Conservation (phyloP, 768 basidiomycete genomes). For the Naganishia onofrii region DNA sequence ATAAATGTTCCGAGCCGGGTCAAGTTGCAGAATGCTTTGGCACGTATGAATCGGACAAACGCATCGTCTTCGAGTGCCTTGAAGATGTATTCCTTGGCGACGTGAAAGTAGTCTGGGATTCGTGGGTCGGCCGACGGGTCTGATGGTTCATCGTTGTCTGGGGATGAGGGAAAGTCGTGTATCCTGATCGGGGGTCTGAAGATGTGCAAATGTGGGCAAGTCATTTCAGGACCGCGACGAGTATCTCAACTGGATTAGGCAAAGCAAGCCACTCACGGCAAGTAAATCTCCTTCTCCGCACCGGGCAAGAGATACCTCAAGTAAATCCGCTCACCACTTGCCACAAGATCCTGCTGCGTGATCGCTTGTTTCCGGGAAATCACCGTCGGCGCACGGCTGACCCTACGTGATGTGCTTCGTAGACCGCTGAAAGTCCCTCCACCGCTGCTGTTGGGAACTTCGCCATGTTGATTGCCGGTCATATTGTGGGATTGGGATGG, state of each 20-base stretch:
- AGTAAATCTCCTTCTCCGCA: conserved; percentile 96
- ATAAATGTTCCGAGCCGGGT: conserved; percentile 87
- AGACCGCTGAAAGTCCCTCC: too few species aligned
- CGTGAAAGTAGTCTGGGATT: conserved; percentile 89
- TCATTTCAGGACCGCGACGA: too few species aligned
- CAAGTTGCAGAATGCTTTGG: conserved; percentile 96
- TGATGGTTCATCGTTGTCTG: conserved; percentile 14
- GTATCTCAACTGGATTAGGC: too few species aligned
- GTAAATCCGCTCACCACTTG: conserved; percentile 93
- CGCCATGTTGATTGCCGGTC: background rate
- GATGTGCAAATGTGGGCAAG: too few species aligned
- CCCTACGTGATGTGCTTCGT: conserved; percentile 1
- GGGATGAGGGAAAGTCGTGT: conserved; percentile 69
- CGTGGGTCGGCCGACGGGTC: conserved; percentile 72
- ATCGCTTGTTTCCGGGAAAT: conserved; percentile 90
- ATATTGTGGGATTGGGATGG: background rate
- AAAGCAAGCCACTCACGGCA: conserved; percentile 58
- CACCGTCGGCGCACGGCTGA: conserved; percentile 70
- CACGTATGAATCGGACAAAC: conserved; percentile 74
- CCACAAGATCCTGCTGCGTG: conserved; percentile 80
- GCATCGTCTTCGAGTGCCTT: conserved; percentile 82
- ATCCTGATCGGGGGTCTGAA: conserved; percentile 75
- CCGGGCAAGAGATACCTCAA: conserved; percentile 84
- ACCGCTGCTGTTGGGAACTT: background rate
- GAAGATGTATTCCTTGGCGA: conserved; percentile 96